Conservation (phyloP, 2,329 filamentous ascomycete genomes). For the Hypomyces perniciosus region DNA sequence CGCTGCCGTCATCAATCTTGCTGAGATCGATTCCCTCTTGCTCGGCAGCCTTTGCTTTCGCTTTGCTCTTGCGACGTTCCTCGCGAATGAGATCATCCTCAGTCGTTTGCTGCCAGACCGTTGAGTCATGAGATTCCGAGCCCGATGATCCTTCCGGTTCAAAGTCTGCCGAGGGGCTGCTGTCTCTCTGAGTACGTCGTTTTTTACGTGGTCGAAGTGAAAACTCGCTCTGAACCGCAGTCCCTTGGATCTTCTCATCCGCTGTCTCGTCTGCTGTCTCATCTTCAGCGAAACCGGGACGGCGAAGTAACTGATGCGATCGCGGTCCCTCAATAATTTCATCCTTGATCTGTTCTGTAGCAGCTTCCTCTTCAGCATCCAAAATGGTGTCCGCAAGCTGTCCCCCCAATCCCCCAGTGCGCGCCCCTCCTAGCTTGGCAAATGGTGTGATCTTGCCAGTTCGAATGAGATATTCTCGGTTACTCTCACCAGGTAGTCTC, state of each 20-base stretch:
- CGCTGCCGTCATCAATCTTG: conserved; percentile 81
- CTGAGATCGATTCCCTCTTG: conserved; percentile 44
- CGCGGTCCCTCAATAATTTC: conserved; percentile 42
- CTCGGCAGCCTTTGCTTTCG: conserved; percentile 29
- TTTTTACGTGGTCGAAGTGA: conserved; percentile 55
- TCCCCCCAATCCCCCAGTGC: conserved; percentile 56
- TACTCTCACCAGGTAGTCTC: conserved; percentile 70
- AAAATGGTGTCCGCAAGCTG: conserved; percentile 71
- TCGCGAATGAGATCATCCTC: conserved; percentile 34
- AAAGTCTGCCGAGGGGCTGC: conserved; percentile 43
- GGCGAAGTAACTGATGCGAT: conserved; percentile 67
- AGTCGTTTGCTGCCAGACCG: conserved; percentile 33
- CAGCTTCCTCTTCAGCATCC: conserved; percentile 71
- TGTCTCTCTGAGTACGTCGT: conserved; percentile 33
- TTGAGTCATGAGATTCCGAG: conserved; percentile 30
- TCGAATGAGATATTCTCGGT: conserved; percentile 83
- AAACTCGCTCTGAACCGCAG: conserved; percentile 45
- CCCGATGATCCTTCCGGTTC: conserved; percentile 27
- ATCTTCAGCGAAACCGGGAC: conserved; percentile 59
- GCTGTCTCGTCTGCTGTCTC: conserved; percentile 5
- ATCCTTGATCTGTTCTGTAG: conserved; percentile 35
- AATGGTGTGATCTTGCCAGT: conserved; percentile 98
- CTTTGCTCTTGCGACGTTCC: conserved; percentile 37
- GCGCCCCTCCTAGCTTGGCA: conserved; percentile 65
- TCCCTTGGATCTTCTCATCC: conserved; percentile 1